Evolutionary conservation across 768 basidiomycete genomes (phyloP).

Genomic region (Mycena chlorophos): DNA sequence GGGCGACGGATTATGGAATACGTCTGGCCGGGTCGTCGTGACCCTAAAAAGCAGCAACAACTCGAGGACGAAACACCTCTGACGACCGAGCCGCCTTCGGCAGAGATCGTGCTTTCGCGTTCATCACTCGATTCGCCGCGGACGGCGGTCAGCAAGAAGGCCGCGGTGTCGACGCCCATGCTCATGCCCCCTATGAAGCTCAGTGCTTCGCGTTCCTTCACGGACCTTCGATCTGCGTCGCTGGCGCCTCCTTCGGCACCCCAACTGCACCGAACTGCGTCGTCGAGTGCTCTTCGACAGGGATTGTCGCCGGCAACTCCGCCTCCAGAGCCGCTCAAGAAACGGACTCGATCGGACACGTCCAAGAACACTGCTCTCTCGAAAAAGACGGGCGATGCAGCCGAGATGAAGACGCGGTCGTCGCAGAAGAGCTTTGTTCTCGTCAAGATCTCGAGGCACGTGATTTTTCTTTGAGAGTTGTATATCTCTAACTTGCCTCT

Average conservation of each 20-base stretch:
- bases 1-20: slow-evolving; percentile 86
- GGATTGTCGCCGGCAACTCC: slow-evolving; percentile 5
- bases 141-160: slow-evolving; percentile 28
- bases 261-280: slow-evolving; percentile 39
- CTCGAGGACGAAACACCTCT: slow-evolving; percentile 19
- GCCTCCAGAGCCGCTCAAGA: slow-evolving; percentile 15
- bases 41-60: slow-evolving; percentile 33
- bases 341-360: slow-evolving; percentile 10
- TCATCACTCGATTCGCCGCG: slow-evolving; percentile 56
- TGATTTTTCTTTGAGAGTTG: slow-evolving; percentile 9
- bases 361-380: slow-evolving; percentile 11
- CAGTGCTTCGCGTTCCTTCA: slow-evolving; percentile 67
- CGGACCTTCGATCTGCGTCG: slow-evolving; percentile 56
- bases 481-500: too few relatives aligned
- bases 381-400: slow-evolving; percentile 56
- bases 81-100: slow-evolving; percentile 11
- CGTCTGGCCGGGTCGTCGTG: slow-evolving; percentile 70
- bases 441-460: slow-evolving; percentile 71
- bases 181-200: slow-evolving; percentile 48
- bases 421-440: slow-evolving; percentile 81
- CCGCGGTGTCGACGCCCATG: slow-evolving; percentile 27
- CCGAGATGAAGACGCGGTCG: slow-evolving; percentile 82
- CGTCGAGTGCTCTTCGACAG: slow-evolving; percentile 38
- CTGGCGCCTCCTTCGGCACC: slow-evolving; percentile 28
- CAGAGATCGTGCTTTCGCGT: slow-evolving; percentile 29